phyloP scores from a whole-genome alignment of 2,329 filamentous ascomycete species.

The Ciborinia camelliae region DNA sequence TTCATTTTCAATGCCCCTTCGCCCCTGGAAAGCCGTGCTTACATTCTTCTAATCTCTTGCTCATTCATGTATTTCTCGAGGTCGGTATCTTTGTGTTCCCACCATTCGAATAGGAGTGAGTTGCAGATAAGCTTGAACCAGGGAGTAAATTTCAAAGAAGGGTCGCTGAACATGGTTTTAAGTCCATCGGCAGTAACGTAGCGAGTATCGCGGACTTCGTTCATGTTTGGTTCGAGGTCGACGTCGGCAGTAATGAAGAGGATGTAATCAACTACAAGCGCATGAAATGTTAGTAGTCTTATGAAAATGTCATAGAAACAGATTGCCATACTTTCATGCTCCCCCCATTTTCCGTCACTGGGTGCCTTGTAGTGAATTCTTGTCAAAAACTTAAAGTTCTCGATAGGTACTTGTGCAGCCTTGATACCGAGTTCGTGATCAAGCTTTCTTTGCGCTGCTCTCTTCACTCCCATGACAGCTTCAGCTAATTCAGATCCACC shows the following conservation, averaged over 20 bases:
- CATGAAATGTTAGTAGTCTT: conserved; percentile 5
- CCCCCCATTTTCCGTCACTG: conserved; percentile 96
- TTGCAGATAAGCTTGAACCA: conserved; percentile 99
- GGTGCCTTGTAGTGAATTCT: conserved; percentile 98
- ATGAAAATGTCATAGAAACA: conserved; percentile 17
- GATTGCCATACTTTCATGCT: conserved; percentile 81
- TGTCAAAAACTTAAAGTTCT: conserved; percentile 90
- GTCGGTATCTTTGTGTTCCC: conserved; percentile 76
- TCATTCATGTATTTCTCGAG: conserved; percentile 85
- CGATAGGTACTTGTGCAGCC: conserved; percentile 79
- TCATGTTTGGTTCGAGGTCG: conserved; percentile 74
- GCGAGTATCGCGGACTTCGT: conserved; percentile 81
- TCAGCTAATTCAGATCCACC: conserved; percentile 78
- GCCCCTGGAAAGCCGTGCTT: conserved; percentile 18
- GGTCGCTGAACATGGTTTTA: conserved; percentile 80
- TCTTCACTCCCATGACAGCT: conserved; percentile 81
- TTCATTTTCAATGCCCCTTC: conserved; percentile 1
- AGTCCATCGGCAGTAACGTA: conserved; percentile 83
- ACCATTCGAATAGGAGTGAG: conserved; percentile 97
- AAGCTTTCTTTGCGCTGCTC: conserved; percentile 88
- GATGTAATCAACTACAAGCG: conserved; percentile 82
- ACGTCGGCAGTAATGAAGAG: conserved; percentile 96
- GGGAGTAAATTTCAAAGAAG: conserved; percentile 81
- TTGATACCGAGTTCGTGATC: conserved; percentile 94
- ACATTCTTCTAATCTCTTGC: conserved; percentile 83